Percentiles rank a stretch among this genome's conserved stretches.
These are phyloP conservation scores for Castanea crenata DNA, from an alignment of 306 rosid species.

Conservation along the genomic window DNA sequence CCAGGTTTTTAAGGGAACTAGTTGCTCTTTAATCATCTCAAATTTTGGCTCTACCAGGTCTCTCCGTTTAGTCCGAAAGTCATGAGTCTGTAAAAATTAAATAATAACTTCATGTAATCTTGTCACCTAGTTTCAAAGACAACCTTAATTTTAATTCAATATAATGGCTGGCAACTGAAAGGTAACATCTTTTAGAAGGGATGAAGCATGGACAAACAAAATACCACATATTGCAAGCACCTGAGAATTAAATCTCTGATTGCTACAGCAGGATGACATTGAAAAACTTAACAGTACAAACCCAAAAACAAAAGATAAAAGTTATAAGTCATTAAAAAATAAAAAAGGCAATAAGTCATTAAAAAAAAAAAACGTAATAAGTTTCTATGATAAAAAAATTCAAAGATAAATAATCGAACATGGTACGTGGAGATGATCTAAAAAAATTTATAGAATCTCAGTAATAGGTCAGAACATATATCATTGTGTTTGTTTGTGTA, in stretches of 20 bases:
- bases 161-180: not conserved
- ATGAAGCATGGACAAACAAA: not conserved
- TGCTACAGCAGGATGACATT: not conserved
- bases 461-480: not conserved
- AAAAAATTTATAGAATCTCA: not conserved
- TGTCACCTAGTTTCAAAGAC: slow-evolving; percentile 8
- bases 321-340: not conserved
- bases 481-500: not conserved
- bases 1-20: slow-evolving; percentile 69
- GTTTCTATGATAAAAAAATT: not conserved
- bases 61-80: slow-evolving; percentile 59
- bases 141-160: slow-evolving; percentile 8
- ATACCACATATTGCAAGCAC: not conserved
- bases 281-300: not conserved
- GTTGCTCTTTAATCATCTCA: slow-evolving; percentile 48
- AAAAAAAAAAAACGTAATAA: too few relatives aligned
- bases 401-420: not conserved
- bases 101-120: slow-evolving; percentile 8
- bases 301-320: not conserved
- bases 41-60: slow-evolving; percentile 58
- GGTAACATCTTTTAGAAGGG: not conserved
- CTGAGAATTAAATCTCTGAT: not conserved
- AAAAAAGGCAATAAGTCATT: not conserved
- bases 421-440: not conserved
- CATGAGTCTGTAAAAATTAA: slow-evolving; percentile 51